A percentile compares a stretch with the other conserved stretches of the same genome.
Evolutionary conservation across 1,284 basidiomycete genomes (phyloP).

Genomic region (Coniferiporia sulphurascens): DNA sequence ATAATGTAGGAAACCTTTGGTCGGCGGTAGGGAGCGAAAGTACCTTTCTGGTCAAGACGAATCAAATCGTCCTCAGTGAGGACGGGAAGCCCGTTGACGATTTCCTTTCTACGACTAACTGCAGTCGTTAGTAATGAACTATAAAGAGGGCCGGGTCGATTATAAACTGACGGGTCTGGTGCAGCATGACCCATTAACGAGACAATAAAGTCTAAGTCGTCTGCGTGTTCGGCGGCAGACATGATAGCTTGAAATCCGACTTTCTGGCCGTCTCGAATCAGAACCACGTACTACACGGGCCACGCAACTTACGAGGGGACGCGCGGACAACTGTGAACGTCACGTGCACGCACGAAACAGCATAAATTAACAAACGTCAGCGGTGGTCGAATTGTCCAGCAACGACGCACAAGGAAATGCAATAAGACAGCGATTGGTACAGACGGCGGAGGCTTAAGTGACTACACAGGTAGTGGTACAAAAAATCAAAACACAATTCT

Average conservation of each 20-base stretch:
- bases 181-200: constrained; percentile 14
- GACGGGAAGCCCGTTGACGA: constrained; percentile 36
- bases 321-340: constrained; percentile 1
- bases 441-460: constrained; percentile 14
- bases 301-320: background rate
- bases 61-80: constrained; percentile 40
- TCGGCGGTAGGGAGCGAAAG: constrained; percentile 26
- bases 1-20: background rate
- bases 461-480: constrained; percentile 2
- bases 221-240: background rate
- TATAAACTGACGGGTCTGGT: constrained; percentile 26
- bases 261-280: no score
- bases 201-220: background rate
- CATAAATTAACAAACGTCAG: background rate
- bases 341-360: background rate
- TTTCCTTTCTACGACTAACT: constrained; percentile 29
- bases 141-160: background rate
- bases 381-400: constrained; percentile 9
- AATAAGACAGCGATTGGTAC: constrained; percentile 18
- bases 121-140: background rate
- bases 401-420: constrained; percentile 2
- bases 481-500: constrained; percentile 12
- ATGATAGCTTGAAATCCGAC: background rate
- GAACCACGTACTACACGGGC: no score
- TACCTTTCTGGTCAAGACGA: constrained; percentile 34